Evolutionary conservation across 768 basidiomycete species (phyloP), one percentile per base, ranked within the genome.

Genomic region (Crepidotus variabilis): DNA sequence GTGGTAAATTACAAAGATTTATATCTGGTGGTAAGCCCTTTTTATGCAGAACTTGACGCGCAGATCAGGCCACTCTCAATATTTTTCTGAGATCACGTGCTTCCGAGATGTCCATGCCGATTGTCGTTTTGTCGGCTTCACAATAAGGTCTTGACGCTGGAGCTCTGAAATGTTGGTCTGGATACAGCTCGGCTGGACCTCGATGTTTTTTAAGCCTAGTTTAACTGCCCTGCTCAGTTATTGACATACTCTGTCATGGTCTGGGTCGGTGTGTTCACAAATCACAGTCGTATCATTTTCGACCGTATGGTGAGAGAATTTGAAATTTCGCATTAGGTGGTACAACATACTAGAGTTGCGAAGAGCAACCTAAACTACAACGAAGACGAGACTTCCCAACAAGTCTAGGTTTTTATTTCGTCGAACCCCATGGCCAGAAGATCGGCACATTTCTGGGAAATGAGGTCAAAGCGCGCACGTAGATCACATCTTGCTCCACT

Each of bases 371-470:
- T 43, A 5, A 20, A 11, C 13, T 43, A 4, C 39, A 43, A 36
- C 5, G 39, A 5, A 4, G 3, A 20, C 18, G 5, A 5, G 39
- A 43, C 13, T 14, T 16, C 5, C 13, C 14, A 8, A 36, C 35
- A 8, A 36, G 9, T 36, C 18, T 14, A 43, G 3, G 18, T 14
- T 28, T 8, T 20, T 18, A 50, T 18, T 50, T 50, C 10, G 61
- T 61, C 7, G 68, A 66, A 34, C 71, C 72, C 77, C 76, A 78
- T 8, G 79, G 79, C 75, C 75, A 78, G 60, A 79, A 79, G 11
- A 78, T 66, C 0, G 76, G 77, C 1, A 78, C 77, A 35, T 65
- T 72, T 51, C 76, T 77, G 52, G 2, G 51, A 50, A 34, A 4
- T 14, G 21, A n/a, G 52, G 46, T 48, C 6, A 54, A 51, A 13